Evolutionary conservation across 139 green algal genomes (phyloP), one percentile per base, ranked within the genome.

Genomic region (Dunaliella sp.): DNA sequence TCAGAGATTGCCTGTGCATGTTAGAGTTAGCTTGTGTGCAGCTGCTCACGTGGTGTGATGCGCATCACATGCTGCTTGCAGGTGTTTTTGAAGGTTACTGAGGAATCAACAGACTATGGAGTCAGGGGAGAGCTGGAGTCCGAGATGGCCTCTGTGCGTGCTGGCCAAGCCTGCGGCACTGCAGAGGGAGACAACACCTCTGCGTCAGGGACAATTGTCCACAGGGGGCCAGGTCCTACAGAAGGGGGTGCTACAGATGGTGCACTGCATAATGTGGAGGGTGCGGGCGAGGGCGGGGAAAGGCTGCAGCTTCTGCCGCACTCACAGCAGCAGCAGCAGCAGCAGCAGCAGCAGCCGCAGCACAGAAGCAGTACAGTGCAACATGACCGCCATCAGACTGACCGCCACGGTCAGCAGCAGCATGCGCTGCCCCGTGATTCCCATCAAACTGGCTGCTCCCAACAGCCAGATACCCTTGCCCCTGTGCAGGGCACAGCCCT

Each of bases 401-500:
- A 2, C 0, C 1, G 38, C 28, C 36, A 30, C 2, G 57, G 21
- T 75, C 36, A 34, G 48, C 33, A 34, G n/a, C n/a, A n/a, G n/a
- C n/a, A 38, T 36, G 25, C n/a, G 7, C 77, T 82, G 77, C 72
- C 36, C 21, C 1, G 35, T 57, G 36, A 37, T 83, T 3, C 37
- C 36, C 32, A 35, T 26, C 36, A 73, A n/a, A 7, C 65, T 38
- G n/a, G 59, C 28, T n/a, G 72, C 12, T 0, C 84, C 28, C 48
- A 35, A 25, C 37, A 73, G 1, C 58, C 31, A 21, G 65, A 25
- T 3, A 73, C 35, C 30, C 1, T 36, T 31, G 38, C 25, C 3
- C 31, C 80, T 34, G 30, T 92, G 77, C 12, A 22, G 22, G 86
- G 86, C 30, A 38, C 25, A 76, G 30, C 78, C 22, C 88, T 96